Evolutionary conservation across 371 early-diverging fungal species (phyloP), one percentile per base, ranked within the genome.

Genomic region (Haplosporangium sp.): DNA sequence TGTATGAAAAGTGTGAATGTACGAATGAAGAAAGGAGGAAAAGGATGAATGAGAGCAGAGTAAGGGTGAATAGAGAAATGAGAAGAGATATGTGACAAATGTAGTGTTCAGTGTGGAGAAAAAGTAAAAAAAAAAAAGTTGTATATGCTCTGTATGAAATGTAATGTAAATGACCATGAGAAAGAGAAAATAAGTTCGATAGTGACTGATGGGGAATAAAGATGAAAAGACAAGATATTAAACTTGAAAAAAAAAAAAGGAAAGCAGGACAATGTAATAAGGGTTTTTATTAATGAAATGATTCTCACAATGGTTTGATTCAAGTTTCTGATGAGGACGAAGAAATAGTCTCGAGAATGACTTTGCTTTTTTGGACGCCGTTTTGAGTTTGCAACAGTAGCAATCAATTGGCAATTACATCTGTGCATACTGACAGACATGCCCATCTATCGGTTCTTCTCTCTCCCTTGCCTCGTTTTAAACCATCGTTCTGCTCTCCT

Each of bases 71-170:
- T 37, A 47, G 57, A 58, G 59, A 63, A 62, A 35, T 19, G 58
- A 38, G 40, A 3, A 48, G 67, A 47, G 8, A 20, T 50, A 38
- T 17, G 48, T 15, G 19, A 8, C 53, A 27, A 48, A n/a, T 48
- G 17, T 17, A 48, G 48, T 48, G 48, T 48, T 15, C 48, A 48
- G 35, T 64, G 64, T 45, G 53, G 60, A 60, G 48, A 48, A 48
- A n/a, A 57, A 13, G 53, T 38, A 39, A 9, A 50, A 17, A 35
- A 57, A 58, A 27, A 11, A 37, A 48, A 7, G 39, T 6, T 9
- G 45, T 15, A 61, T 20, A 35, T 42, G 17, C 39, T 4, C 15
- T 60, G 60, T 40, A 40, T 7, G 5, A 17, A 9, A 38, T 60
- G 9, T 60, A 38, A 11, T 39, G 17, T 60, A 27, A 27, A 27